These are phyloP conservation scores for Trichoderma brevicompactum DNA, from an alignment of 2,329 filamentous ascomycete species.

Conservation along the genomic window DNA sequence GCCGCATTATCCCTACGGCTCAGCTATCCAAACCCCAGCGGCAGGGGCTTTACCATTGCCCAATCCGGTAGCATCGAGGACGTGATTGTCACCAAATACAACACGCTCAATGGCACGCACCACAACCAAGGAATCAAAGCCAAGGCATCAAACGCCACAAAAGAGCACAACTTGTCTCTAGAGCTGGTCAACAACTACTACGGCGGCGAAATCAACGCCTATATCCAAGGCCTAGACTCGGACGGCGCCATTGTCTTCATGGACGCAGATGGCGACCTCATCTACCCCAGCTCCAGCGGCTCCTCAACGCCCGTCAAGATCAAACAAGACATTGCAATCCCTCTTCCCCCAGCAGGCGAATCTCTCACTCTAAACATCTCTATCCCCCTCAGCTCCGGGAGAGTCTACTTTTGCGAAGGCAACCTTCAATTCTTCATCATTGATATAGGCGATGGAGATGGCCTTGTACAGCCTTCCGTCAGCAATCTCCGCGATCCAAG, in stretches of 20 bases:
- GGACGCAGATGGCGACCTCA: constrained; percentile 45
- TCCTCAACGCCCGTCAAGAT: constrained; percentile 45
- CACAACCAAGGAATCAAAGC: constrained; percentile 26
- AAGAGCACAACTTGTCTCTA: constrained; percentile 34
- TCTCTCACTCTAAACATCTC: constrained; percentile 48
- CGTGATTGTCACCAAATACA: constrained; percentile 44
- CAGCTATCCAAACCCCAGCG: too few species aligned
- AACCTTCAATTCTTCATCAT: constrained; percentile 50
- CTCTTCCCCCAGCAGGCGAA: constrained; percentile 45
- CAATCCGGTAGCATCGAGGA: constrained; percentile 40
- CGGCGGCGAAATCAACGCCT: constrained; percentile 47
- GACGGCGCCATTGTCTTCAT: constrained; percentile 49
- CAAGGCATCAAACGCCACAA: constrained; percentile 10
- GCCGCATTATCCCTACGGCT: background rate
- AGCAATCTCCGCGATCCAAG: constrained; percentile 50
- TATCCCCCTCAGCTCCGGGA: constrained; percentile 47
- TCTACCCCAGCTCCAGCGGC: constrained; percentile 48
- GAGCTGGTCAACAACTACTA: constrained; percentile 51
- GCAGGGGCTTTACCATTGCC: constrained; percentile 40
- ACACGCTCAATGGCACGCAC: constrained; percentile 48
- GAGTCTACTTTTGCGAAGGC: constrained; percentile 52
- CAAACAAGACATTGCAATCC: constrained; percentile 49
- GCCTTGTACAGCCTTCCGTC: constrained; percentile 55
- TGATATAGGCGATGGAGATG: constrained; percentile 37
- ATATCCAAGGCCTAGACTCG: constrained; percentile 51